These are phyloP conservation scores for Meyerozyma athensensis DNA, from an alignment of 1,139 yeast species.

Conservation along the genomic window DNA sequence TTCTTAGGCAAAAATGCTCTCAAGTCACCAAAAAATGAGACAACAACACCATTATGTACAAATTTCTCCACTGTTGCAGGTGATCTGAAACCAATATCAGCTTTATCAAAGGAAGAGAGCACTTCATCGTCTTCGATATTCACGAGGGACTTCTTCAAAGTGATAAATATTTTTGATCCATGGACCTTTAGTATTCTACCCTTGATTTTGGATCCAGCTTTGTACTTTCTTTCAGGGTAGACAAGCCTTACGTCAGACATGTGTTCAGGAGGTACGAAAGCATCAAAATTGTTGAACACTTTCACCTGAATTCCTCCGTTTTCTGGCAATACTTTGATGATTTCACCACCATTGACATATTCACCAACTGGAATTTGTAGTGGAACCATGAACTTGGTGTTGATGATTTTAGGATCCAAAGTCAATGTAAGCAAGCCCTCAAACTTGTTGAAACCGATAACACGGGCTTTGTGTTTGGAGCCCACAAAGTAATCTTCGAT, in stretches of 20 bases:
- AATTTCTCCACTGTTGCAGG: constrained; percentile 73
- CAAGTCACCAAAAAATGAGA: constrained; percentile 75
- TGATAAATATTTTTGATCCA: constrained; percentile 47
- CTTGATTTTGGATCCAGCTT: constrained; percentile 72
- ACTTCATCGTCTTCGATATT: constrained; percentile 60
- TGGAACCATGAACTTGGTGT: constrained; percentile 59
- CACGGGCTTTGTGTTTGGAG: constrained; percentile 70
- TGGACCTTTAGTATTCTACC: constrained; percentile 55
- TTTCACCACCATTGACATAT: constrained; percentile 49
- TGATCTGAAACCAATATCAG: constrained; percentile 56
- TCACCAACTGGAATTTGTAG: constrained; percentile 78
- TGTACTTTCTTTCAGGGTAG: constrained; percentile 89
- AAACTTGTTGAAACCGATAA: constrained; percentile 60
- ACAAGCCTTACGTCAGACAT: constrained; percentile 80
- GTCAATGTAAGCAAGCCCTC: constrained; percentile 70
- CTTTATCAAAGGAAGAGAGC: constrained; percentile 46
- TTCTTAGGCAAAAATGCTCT: constrained; percentile 79
- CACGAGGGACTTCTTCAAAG: constrained; percentile 81
- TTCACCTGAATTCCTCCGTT: constrained; percentile 62
- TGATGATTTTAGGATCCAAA: constrained; percentile 58
- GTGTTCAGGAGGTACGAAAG: constrained; percentile 69
- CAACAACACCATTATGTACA: constrained; percentile 73
- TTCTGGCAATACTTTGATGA: constrained; percentile 61
- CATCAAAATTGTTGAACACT: constrained; percentile 64
- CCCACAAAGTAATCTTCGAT: constrained; percentile 56